Conservation (phyloP, 257 asterid species). For the Apocynum venetum region DNA sequence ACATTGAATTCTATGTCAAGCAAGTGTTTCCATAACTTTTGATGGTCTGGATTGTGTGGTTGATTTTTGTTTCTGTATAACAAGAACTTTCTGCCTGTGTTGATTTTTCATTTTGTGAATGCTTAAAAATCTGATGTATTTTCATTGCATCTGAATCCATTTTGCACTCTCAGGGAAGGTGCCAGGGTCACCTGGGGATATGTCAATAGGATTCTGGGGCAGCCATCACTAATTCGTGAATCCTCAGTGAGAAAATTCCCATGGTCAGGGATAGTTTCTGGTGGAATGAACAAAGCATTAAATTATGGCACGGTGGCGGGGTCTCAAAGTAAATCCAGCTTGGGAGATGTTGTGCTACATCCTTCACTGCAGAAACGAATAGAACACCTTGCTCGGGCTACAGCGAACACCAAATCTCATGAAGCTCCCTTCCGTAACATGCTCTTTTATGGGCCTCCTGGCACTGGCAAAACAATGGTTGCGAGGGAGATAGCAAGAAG, state of each 20-base stretch:
- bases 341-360: slow-evolving; percentile 69
- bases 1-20: neutral
- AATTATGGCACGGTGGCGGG: slow-evolving; percentile 48
- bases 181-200: slow-evolving; percentile 94
- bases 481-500: slow-evolving; percentile 96
- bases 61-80: neutral
- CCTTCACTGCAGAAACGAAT: slow-evolving; percentile 87
- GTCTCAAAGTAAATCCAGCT: slow-evolving; percentile 52
- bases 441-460: slow-evolving; percentile 98
- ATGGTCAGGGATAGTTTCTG: slow-evolving; percentile 75
- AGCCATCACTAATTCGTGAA: slow-evolving; percentile 97
- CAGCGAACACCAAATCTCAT: slow-evolving; percentile 87
- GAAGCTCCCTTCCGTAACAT: slow-evolving; percentile 97
- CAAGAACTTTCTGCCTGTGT: neutral
- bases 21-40: neutral
- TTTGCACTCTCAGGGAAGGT: slow-evolving; percentile 73
- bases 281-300: slow-evolving; percentile 46
- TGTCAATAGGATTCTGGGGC: slow-evolving; percentile 91
- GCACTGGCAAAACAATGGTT: slow-evolving; percentile 99
- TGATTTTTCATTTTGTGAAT: neutral
- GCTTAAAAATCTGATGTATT: neutral
- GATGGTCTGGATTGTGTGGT: neutral
- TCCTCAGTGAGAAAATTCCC: slow-evolving; percentile 89
- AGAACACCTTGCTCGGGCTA: slow-evolving; percentile 92
- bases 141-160: slow-evolving; percentile 3